Conservation (phyloP, 2,329 filamentous ascomycete genomes). For the Tolypocladium ophioglossoides region DNA sequence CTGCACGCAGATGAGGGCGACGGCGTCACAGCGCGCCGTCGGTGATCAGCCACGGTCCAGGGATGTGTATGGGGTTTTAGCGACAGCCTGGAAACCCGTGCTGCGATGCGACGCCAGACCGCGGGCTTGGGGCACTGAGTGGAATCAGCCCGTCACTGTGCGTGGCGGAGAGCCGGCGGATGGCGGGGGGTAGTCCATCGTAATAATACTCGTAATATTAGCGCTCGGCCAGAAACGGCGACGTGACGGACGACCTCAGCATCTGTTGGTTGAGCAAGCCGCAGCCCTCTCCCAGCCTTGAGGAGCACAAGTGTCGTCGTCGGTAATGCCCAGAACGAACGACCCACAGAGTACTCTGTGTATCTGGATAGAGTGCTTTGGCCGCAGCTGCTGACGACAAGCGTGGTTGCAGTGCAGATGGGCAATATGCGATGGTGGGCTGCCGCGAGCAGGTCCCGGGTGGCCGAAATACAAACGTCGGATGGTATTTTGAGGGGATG, state of each 20-base stretch:
- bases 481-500: neutral
- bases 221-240: neutral
- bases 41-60: neutral
- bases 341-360: neutral
- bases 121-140: neutral
- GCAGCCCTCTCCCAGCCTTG: neutral
- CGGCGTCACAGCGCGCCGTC: no score
- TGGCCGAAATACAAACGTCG: neutral
- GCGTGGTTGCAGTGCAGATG: neutral
- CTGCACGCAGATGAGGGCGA: neutral
- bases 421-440: neutral
- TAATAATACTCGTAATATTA: no score
- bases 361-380: neutral
- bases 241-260: neutral
- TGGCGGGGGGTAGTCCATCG: neutral
- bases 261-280: neutral
- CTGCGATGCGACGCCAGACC: neutral
- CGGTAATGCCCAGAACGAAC: neutral
- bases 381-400: neutral
- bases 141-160: no score
- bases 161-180: no score
- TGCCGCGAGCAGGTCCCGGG: neutral
- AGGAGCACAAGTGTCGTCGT: neutral
- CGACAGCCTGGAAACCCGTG: neutral
- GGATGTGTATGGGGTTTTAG: neutral